Percentiles rank a stretch among this genome's conserved stretches.
These are phyloP conservation scores for Houttuynia cordata DNA, from an alignment of 164 flowering plant genomes.

Conservation along the genomic window DNA sequence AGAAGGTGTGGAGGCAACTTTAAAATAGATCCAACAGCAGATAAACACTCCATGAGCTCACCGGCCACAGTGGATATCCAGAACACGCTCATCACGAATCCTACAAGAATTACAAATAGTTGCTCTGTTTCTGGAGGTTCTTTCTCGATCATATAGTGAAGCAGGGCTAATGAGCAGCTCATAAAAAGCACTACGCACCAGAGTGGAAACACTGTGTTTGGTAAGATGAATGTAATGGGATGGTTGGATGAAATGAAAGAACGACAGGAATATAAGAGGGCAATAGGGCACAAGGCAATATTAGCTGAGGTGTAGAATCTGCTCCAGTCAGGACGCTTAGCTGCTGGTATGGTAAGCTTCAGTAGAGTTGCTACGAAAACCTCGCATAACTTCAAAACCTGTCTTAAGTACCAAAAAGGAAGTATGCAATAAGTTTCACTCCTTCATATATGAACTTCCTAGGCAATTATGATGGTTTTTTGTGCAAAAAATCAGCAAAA, in stretches of 20 bases:
- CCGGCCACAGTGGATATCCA: conserved; percentile 97
- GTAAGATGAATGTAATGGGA: conserved; percentile 56
- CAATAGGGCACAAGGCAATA: conserved; percentile 73
- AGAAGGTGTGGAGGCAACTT: conserved; percentile 71
- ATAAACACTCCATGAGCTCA: conserved; percentile 77
- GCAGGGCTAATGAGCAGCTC: conserved; percentile 54
- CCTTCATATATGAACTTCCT: neutral
- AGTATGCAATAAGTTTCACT: neutral
- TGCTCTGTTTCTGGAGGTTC: conserved; percentile 77
- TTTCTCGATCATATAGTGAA: conserved; percentile 59
- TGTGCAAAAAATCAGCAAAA: too few relatives aligned
- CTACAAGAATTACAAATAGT: conserved; percentile 39
- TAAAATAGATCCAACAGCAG: conserved; percentile 63
- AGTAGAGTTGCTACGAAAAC: conserved; percentile 59
- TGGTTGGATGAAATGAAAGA: conserved; percentile 70
- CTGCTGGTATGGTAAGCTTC: conserved; percentile 72
- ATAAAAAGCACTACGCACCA: conserved; percentile 64
- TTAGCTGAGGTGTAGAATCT: conserved; percentile 74
- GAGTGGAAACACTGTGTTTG: conserved; percentile 62
- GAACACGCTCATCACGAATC: conserved; percentile 92
- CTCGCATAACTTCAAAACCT: conserved; percentile 65
- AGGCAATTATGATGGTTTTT: neutral
- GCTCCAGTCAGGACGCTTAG: conserved; percentile 72
- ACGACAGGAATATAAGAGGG: conserved; percentile 61
- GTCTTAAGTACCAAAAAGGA: conserved; percentile 12